These are phyloP conservation scores for Saturnispora kantuleensis DNA, from an alignment of 805 yeast genomes.

Conservation along the genomic window DNA sequence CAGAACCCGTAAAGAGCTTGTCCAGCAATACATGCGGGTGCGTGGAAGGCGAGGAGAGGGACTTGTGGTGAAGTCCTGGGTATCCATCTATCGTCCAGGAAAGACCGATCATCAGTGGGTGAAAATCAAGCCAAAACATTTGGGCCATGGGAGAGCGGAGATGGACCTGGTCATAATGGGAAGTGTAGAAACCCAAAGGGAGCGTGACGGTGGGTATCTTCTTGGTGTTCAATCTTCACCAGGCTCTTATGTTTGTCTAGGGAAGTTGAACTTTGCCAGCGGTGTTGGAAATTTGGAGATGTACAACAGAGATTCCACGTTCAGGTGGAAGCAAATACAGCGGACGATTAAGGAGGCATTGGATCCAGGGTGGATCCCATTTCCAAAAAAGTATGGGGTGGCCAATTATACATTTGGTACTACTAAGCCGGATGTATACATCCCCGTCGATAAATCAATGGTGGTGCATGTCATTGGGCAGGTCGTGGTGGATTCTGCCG, in stretches of 20 bases:
- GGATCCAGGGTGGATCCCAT: neutral
- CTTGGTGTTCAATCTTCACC: neutral
- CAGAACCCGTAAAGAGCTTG: neutral
- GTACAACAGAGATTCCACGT: neutral
- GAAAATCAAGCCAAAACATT: conserved; percentile 85
- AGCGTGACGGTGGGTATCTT: conserved; percentile 2
- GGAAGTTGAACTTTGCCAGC: conserved; percentile 3
- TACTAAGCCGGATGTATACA: conserved; percentile 40
- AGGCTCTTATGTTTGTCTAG: neutral
- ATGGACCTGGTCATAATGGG: conserved; percentile 77
- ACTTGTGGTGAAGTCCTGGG: conserved; percentile 58
- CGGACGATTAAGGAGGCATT: conserved; percentile 48
- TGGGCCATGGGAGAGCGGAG: conserved; percentile 79
- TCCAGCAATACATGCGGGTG: conserved; percentile 16
- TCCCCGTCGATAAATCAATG: neutral
- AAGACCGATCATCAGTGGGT: conserved; percentile 60
- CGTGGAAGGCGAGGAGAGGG: conserved; percentile 71
- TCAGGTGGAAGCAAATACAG: conserved; percentile 44
- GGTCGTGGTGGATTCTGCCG: conserved; percentile 6
- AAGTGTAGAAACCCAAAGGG: conserved; percentile 23
- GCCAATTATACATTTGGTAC: conserved; percentile 44
- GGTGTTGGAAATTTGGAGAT: conserved; percentile 3
- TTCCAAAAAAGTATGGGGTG: neutral
- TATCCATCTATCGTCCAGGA: conserved; percentile 51
- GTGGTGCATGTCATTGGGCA: conserved; percentile 1